Evolutionary conservation across 1,139 yeast species (phyloP).

Genomic region (Diutina ranongensis): DNA sequence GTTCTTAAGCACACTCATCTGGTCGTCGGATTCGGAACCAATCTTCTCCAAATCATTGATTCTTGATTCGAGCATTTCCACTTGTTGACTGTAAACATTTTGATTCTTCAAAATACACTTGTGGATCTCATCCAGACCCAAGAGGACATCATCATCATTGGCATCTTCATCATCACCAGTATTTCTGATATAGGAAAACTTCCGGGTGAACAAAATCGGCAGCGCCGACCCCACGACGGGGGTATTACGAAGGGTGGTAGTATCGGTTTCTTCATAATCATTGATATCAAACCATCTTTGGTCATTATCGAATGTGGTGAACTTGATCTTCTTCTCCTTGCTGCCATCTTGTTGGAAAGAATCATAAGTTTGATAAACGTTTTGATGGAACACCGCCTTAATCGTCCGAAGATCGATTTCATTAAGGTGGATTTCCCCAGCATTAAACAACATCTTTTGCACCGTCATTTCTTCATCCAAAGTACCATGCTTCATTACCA

Average conservation of each 20-base stretch:
- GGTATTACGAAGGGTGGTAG: slow-evolving; percentile 17
- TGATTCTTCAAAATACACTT: neutral
- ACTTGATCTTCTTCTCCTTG: slow-evolving; percentile 11
- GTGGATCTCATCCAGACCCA: slow-evolving; percentile 2
- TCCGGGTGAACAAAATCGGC: slow-evolving; percentile 26
- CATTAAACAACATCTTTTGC: slow-evolving; percentile 33
- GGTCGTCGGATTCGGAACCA: neutral
- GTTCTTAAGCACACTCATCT: neutral
- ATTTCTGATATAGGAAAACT: slow-evolving; percentile 30
- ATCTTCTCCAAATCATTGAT: neutral
- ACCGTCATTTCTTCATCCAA: slow-evolving; percentile 19
- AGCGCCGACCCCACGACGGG: slow-evolving; percentile 16
- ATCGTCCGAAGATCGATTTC: slow-evolving; percentile 31
- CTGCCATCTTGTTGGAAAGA: neutral
- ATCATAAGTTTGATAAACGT: slow-evolving; percentile 14
- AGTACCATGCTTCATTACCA: neutral
- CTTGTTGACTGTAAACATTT: neutral
- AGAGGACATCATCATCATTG: neutral
- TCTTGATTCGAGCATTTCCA: neutral
- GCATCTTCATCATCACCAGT: slow-evolving; percentile 12
- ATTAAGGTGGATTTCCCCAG: slow-evolving; percentile 30
- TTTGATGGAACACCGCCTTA: slow-evolving; percentile 20
- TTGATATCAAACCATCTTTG: slow-evolving; percentile 30
- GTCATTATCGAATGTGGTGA: slow-evolving; percentile 24
- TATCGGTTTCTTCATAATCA: slow-evolving; percentile 31